These are phyloP conservation scores for Bipolaris oryzae DNA, from an alignment of 2,329 filamentous ascomycete genomes.

Conservation along the genomic window DNA sequence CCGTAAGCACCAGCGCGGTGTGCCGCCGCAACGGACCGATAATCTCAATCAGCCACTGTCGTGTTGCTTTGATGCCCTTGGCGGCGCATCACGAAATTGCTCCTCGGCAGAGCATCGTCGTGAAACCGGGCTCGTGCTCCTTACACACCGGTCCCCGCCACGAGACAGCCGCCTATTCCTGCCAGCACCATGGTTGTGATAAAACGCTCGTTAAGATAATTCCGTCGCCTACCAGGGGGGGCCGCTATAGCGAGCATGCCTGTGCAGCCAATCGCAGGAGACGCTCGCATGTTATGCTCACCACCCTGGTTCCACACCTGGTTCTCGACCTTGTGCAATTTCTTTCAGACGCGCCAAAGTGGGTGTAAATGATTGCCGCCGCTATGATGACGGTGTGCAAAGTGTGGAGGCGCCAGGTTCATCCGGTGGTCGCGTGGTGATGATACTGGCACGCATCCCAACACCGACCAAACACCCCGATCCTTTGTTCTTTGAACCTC, in stretches of 20 bases:
- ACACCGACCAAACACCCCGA: conserved; percentile 15
- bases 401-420: conserved; percentile 33
- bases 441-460: conserved; percentile 30
- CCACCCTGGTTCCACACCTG: conserved; percentile 23
- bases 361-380: conserved; percentile 36
- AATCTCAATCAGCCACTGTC: conserved; percentile 32
- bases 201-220: conserved; percentile 23
- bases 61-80: conserved; percentile 28
- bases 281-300: conserved; percentile 12
- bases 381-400: conserved; percentile 29
- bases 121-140: conserved; percentile 40
- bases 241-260: conserved; percentile 30
- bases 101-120: conserved; percentile 24
- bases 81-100: conserved; percentile 42
- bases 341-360: conserved; percentile 42
- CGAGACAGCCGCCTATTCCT: conserved; percentile 33
- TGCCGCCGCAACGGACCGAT: conserved; percentile 15
- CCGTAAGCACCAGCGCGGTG: conserved; percentile 1
- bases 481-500: conserved; percentile 28
- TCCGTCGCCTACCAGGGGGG: conserved; percentile 26
- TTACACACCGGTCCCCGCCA: conserved; percentile 21
- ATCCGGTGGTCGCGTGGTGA: conserved; percentile 31
- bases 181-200: conserved; percentile 22
- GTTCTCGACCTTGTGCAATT: conserved; percentile 42
- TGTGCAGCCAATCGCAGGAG: conserved; percentile 32